Conservation (phyloP, 2,329 filamentous ascomycete genomes). For the Sphaerulina vaccinii region DNA sequence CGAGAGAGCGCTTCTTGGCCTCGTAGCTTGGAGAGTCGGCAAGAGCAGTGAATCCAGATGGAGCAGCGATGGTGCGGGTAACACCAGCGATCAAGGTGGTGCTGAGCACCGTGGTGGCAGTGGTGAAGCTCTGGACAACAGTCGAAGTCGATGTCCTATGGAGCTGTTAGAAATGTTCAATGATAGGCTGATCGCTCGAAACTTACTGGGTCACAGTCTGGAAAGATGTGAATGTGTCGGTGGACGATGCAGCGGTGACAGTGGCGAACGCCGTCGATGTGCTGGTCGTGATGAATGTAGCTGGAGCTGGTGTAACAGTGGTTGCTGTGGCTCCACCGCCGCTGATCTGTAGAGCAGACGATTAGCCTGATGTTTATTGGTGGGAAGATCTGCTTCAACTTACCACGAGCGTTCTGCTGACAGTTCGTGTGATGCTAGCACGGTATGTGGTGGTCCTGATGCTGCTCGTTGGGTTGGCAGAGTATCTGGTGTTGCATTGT, state of each 20-base stretch:
- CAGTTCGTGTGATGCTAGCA: constrained; percentile 4
- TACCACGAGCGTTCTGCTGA: constrained; percentile 2
- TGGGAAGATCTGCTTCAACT: not conserved
- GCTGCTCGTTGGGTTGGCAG: not conserved
- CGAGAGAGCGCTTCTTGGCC: constrained; percentile 4
- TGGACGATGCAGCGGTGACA: constrained; percentile 10
- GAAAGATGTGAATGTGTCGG: constrained; percentile 8
- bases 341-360: not conserved
- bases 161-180: too few relatives aligned
- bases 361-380: too few relatives aligned
- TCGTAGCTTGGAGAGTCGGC: constrained; percentile 2
- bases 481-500: constrained; percentile 8
- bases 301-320: not conserved
- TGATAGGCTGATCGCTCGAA: too few relatives aligned
- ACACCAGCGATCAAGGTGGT: constrained; percentile 5
- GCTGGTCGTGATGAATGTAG: constrained; percentile 1
- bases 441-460: constrained; percentile 10
- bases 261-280: not conserved
- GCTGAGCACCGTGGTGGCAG: not conserved
- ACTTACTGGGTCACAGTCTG: constrained; percentile 7
- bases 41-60: constrained; percentile 11
- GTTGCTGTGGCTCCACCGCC: too few relatives aligned
- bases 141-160: not conserved
- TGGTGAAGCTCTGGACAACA: not conserved
- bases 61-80: constrained; percentile 1